Base-by-base conservation (phyloP, 192 early-diverging fungal genomes). In the Entomortierella lignicola region DNA sequence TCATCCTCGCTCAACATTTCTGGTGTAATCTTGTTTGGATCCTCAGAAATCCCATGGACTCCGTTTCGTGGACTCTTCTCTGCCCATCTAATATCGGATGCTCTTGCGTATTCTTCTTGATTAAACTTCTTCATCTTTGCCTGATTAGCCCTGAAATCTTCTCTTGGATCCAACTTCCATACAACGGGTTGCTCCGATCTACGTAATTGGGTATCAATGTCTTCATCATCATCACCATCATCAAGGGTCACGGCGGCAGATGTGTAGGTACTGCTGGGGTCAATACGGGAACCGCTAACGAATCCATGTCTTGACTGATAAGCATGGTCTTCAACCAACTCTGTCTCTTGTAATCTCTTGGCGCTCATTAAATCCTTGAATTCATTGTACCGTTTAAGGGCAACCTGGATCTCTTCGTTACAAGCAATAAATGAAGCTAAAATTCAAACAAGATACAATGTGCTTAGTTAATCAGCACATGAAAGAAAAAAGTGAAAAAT, bases 71-170 rank as follows among this genome's bases (percentile, higher is more conserved):
- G 72, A 50, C 43, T 37, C n/a, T 58, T 64, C 50, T 69, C 55
- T 52, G 54, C 8, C 29, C 34, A 27, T 55, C 67, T 59, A 55
- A 70, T 63, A n/a, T 30, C 17, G 1, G 60, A 43, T 1, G 37
- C 4, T 15, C 43, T 51, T 11, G 47, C 20, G 2, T 58, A 44
- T 1, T 53, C 7, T 8, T 50, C 43, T 10, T 56, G 34, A 18
- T 41, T 55, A 31, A 62, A 52, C 23, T 32, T 69, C 63, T 79
- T 79, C 31, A 60, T 69, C 67, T 79, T 79, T 41, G 30, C 41
- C 56, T 79, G 63, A 29, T 51, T 66, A 17, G 66, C 75, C 63
- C 66, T 69, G 52, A 79, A 79, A 48, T 79, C 75, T 2, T 79
- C 68, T 0, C 75, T 44, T 15, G 75, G 75, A 30, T 79, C 75